phyloP scores from a whole-genome alignment of 345 rosid species.

The Boechera retrofracta region DNA sequence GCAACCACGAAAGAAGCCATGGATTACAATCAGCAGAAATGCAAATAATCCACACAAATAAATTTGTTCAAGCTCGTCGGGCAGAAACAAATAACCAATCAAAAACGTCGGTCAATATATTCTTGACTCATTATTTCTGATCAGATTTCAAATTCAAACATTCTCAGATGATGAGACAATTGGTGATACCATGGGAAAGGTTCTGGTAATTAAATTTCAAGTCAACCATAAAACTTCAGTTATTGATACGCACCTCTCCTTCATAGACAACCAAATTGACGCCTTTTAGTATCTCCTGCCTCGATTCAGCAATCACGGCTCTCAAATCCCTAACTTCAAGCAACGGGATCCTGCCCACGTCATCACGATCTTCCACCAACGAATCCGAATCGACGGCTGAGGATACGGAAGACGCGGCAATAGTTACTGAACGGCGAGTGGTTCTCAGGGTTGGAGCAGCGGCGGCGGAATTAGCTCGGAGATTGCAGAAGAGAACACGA shows the following conservation, averaged over 20 bases:
- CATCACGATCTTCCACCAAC: conserved; percentile 36
- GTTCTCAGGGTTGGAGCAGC: conserved; percentile 4
- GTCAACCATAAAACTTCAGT: not conserved
- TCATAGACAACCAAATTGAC: conserved; percentile 71
- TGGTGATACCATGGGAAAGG: not conserved
- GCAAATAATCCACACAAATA: not conserved
- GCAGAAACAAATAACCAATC: not conserved
- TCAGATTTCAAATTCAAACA: conserved; percentile 4
- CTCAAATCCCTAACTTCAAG: conserved; percentile 82
- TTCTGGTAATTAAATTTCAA: conserved; percentile 6
- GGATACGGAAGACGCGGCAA: conserved; percentile 23
- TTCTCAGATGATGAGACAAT: not conserved
- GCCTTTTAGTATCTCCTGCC: conserved; percentile 86
- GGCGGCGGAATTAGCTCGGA: conserved; percentile 38
- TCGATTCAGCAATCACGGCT: conserved; percentile 77
- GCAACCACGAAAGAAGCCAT: conserved; percentile 23
- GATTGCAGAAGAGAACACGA: conserved; percentile 35
- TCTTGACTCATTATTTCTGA: not conserved
- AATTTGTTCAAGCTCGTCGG: not conserved
- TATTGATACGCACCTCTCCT: conserved; percentile 74
- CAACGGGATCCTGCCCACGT: conserved; percentile 56
- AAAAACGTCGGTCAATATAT: not conserved
- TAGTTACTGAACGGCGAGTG: conserved; percentile 19
- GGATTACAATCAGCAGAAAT: conserved; percentile 9
- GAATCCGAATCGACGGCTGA: conserved; percentile 44